Base-by-base conservation (phyloP, 805 yeast species). In the Komagataella phaffii region DNA sequence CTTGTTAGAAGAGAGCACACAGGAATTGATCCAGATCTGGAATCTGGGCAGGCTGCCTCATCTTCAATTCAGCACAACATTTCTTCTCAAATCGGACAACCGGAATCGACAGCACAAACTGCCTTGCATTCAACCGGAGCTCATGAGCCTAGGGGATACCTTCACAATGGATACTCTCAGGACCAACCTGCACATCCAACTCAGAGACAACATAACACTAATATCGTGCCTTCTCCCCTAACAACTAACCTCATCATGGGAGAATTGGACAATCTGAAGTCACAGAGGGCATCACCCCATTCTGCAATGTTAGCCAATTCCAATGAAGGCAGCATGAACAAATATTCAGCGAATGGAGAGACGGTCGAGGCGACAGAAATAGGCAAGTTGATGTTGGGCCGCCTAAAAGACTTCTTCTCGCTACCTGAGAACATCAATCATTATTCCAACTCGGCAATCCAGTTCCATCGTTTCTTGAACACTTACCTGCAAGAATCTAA, bases 1-100 rank as follows among this genome's bases (percentile, higher is more conserved):
- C 51, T 62, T 2, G 67, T 64, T 17, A 61, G 55, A 52, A 52
- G 58, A 12, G 61, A 58, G 52, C 49, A 54, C 12, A 21, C n/a
- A 21, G 45, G 46, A 17, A 49, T 17, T 19, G 17, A 43, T 3
- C 18, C 23, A 3, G 46, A 46, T 14, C 24, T 17, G 17, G 51
- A 46, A 7, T 17, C 17, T 3, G 30, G 12, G 7, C 23, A 45
- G 23, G n/a, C 47, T n/a, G 6, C 47, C 8, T 21, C 47, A 7
- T 14, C 23, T 14, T 45, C 47, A 14, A 30, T 30, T 30, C 40
- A 30, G 14, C 40, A 14, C 12, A 30, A 30, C 40, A 30, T 30
- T 10, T 30, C 36, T 24, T 7, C 40, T 10, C 40, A 30, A 30
- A 30, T 30, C 14, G 40, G 40, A 14, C 40, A 30, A 14, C 14